phyloP scores from a whole-genome alignment of 163 green algal species.

The Dunaliella salina region DNA sequence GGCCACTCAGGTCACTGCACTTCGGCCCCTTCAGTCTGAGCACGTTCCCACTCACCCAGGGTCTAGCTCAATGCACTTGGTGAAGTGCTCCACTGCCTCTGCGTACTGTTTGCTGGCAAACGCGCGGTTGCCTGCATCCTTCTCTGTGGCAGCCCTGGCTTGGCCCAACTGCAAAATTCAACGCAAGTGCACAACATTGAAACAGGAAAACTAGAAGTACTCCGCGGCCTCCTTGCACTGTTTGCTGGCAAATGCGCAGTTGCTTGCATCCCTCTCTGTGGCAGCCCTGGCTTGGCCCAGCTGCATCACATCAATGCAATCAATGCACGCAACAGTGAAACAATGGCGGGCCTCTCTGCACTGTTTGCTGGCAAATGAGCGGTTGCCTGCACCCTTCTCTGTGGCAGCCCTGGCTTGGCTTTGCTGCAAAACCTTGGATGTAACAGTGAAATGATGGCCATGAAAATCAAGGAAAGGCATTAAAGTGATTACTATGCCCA shows the following conservation, averaged over 20 bases:
- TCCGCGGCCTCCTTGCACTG: slow-evolving; percentile 58
- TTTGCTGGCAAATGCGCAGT: slow-evolving; percentile 62
- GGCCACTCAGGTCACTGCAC: too few relatives aligned
- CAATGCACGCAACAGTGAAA: too few relatives aligned
- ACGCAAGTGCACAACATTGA: too few relatives aligned
- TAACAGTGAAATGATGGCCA: too few relatives aligned
- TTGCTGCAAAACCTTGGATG: slow-evolving; percentile 24
- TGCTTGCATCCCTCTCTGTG: slow-evolving; percentile 69
- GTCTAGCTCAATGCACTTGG: slow-evolving; percentile 70
- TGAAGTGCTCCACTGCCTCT: slow-evolving; percentile 64
- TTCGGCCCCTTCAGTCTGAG: background rate
- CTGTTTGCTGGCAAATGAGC: slow-evolving; percentile 58
- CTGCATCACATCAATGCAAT: too few relatives aligned
- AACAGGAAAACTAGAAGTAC: slow-evolving; percentile 44
- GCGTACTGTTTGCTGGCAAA: slow-evolving; percentile 61
- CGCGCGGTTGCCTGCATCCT: slow-evolving; percentile 71
- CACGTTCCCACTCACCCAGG: slow-evolving; percentile 21
- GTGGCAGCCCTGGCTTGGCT: slow-evolving; percentile 48
- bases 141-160: slow-evolving; percentile 56
- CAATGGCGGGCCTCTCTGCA: slow-evolving; percentile 55
- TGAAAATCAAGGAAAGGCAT: too few relatives aligned
- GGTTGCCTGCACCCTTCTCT: slow-evolving; percentile 74
- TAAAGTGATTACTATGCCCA: too few relatives aligned
- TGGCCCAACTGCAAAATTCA: slow-evolving; percentile 32
- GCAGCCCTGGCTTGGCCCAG: slow-evolving; percentile 49